phyloP scores from a whole-genome alignment of 441 rosid genomes.

The Dalechampia spathulata region DNA sequence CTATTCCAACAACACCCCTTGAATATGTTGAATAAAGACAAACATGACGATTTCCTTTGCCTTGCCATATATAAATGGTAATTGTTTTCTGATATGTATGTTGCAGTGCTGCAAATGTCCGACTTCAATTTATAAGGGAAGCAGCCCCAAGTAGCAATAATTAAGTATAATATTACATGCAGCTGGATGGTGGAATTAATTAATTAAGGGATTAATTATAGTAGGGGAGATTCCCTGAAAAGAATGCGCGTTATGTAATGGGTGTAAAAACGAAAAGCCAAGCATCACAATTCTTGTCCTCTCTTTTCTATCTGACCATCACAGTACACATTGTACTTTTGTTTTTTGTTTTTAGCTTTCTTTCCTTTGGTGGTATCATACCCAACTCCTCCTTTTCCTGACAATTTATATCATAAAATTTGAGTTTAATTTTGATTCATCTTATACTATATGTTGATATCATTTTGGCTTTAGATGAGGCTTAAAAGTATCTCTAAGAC shows the following conservation, averaged over 20 bases:
- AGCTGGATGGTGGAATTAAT: no score
- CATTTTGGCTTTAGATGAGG: no score
- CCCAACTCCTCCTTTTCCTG: not conserved
- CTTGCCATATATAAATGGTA: constrained; percentile 16
- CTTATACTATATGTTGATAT: no score
- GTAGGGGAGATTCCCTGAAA: constrained; percentile 16
- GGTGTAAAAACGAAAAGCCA: constrained; percentile 14
- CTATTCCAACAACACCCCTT: constrained; percentile 38
- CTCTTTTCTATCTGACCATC: constrained; percentile 25
- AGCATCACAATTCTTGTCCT: constrained; percentile 32
- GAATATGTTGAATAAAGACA: constrained; percentile 39
- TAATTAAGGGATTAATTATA: no score
- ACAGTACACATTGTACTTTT: not conserved
- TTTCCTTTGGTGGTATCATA: not conserved
- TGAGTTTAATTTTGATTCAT: no score
- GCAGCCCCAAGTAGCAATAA: no score
- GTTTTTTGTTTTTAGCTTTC: not conserved
- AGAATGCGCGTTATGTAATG: not conserved
- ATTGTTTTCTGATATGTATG: no score
- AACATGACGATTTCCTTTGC: constrained; percentile 44
- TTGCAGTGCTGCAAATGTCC: not conserved
- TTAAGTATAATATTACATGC: not conserved
- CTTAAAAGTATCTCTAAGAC: no score
- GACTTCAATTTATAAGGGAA: constrained; percentile 21
- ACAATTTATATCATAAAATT: no score